Evolutionary conservation across 192 early-diverging fungal genomes (phyloP).

Genomic region (Backusella macrospora): DNA sequence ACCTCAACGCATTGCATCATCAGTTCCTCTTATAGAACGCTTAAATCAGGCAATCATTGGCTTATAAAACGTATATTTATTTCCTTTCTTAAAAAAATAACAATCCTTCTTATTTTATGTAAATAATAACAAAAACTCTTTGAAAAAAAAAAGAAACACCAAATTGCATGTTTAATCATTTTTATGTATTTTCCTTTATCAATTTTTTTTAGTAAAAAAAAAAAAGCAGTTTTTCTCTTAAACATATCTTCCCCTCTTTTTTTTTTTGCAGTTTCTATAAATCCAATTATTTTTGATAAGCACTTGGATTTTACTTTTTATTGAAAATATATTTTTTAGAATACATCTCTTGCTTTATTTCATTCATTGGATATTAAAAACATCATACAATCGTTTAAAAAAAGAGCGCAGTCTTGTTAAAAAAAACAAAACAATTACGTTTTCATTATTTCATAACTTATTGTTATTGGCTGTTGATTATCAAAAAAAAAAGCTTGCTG

Average conservation of each 20-base stretch:
- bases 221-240: neutral
- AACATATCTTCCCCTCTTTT: neutral
- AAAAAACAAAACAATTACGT: no score
- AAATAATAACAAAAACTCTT: neutral
- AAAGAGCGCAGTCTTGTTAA: no score
- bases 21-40: conserved; percentile 13
- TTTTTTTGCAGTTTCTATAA: no score
- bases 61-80: neutral
- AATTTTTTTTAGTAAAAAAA: conserved; percentile 8
- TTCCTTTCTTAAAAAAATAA: neutral
- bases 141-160: neutral
- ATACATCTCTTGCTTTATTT: no score
- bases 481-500: no score
- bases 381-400: no score
- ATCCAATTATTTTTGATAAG: no score
- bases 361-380: no score
- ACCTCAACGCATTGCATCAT: neutral
- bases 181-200: neutral
- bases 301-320: no score
- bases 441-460: no score
- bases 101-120: neutral
- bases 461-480: no score
- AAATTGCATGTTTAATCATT: neutral
- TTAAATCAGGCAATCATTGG: conserved; percentile 20
- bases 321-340: no score